Base-by-base conservation (phyloP, 768 basidiomycete species). In the Suillus brevipes region DNA sequence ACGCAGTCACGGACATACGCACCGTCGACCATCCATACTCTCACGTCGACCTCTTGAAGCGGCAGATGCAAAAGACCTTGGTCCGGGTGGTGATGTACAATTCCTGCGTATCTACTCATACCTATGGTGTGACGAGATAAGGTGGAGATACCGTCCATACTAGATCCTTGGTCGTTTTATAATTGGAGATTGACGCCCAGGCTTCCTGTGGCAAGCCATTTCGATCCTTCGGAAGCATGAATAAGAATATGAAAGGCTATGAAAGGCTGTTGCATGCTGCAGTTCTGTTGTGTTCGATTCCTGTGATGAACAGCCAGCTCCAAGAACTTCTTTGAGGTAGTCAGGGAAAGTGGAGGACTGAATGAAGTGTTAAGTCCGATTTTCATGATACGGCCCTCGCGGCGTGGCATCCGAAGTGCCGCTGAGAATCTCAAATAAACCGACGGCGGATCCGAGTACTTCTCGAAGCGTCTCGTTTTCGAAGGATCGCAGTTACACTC, bases 11-110 rank as follows among this genome's bases (percentile, higher is more conserved):
- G 6, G 14, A 38, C 38, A 18, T 37, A 69, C 69, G 61, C 60
- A 84, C 84, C 76, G 58, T 85, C 84, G 0, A 84, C 73, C 2
- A 85, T 77, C 60, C 81, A 73, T 0, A 75, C 81, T 16, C 73
- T 78, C 10, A 81, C 78, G 1, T 50, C 69, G 16, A 85, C 77
- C 60, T 83, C 74, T 63, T 84, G 79, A 0, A 86, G 72, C 1
- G 77, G 70, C 1, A 86, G 77, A 68, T 79, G 65, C n/a, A 70
- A 67, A 14, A 77, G 55, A 58, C 8, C 62, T 45, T 70, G 60
- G 45, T 75, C 74, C 13, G 52, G 62, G 3, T 71, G 68, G 49
- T 73, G 74, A 65, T 81, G 72, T 9, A 72, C 71, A 31, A 81
- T 77, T 37, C 80, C 80, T 36, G 67, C 4, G 40, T 49, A 63